phyloP scores from a whole-genome alignment of 352 stramenopile species.

The Globisporangium nagaii region DNA sequence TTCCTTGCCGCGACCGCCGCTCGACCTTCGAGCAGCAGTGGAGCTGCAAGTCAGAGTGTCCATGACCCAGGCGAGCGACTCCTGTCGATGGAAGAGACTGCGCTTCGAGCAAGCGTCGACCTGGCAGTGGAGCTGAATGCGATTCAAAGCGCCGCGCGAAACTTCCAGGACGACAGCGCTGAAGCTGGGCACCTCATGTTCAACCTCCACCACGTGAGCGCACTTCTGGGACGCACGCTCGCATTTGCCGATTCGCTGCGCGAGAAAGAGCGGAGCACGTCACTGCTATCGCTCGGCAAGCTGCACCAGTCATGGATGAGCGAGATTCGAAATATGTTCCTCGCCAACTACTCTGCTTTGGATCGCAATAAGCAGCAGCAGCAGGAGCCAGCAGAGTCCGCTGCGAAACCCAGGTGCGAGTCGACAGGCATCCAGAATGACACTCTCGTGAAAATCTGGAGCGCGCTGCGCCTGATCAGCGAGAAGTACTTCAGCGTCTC shows the following conservation, averaged over 20 bases:
- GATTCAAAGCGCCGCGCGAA: constrained; percentile 25
- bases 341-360: constrained; percentile 17
- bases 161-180: not conserved
- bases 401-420: not conserved
- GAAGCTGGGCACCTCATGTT: constrained; percentile 19
- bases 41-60: not conserved
- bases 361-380: not conserved
- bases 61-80: constrained; percentile 8
- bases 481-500: constrained; percentile 73
- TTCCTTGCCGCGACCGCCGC: constrained; percentile 11
- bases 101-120: constrained; percentile 51
- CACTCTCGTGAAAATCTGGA: constrained; percentile 22
- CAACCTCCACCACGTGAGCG: constrained; percentile 46
- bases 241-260: constrained; percentile 13
- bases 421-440: too few relatives aligned
- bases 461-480: constrained; percentile 25
- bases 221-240: constrained; percentile 33
- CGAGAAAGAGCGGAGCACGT: constrained; percentile 10
- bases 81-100: constrained; percentile 35
- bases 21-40: not conserved
- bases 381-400: not conserved
- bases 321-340: constrained; percentile 39
- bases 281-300: constrained; percentile 46
- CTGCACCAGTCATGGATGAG: constrained; percentile 61
- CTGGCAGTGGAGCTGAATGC: constrained; percentile 30